Evolutionary conservation across 768 basidiomycete genomes (phyloP).

Genomic region (Chalciporus chontae): DNA sequence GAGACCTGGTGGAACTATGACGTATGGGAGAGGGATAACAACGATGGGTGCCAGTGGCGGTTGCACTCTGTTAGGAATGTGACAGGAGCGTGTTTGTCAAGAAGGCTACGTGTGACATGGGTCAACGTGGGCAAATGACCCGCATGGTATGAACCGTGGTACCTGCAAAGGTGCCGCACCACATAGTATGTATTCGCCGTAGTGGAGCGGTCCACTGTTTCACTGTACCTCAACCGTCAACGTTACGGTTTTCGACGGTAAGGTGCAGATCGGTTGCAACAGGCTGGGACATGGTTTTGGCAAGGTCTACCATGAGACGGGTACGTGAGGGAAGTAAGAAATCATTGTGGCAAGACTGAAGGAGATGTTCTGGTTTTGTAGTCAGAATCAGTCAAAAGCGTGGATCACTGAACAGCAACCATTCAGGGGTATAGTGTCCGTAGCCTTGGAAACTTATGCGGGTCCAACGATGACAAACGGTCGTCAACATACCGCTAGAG

Average conservation of each 20-base stretch:
- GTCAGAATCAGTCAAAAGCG: background rate
- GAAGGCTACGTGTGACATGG: background rate
- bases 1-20: background rate
- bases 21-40: too few relatives aligned
- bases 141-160: background rate
- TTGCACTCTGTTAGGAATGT: background rate
- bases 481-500: too few relatives aligned
- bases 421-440: too few relatives aligned
- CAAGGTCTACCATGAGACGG: background rate
- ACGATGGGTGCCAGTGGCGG: background rate
- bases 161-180: conserved; percentile 81
- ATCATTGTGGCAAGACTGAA: background rate
- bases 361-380: conserved; percentile 5
- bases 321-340: background rate
- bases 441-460: background rate
- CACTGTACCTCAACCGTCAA: conserved; percentile 48
- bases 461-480: too few relatives aligned
- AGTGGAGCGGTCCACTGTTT: conserved; percentile 53
- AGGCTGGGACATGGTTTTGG: background rate
- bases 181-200: conserved; percentile 68
- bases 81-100: background rate
- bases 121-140: background rate
- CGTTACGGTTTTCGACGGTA: background rate
- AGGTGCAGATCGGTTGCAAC: background rate
- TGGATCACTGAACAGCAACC: background rate